Base-by-base conservation (phyloP, 108 stramenopile species). In the Craspedostauros australis region DNA sequence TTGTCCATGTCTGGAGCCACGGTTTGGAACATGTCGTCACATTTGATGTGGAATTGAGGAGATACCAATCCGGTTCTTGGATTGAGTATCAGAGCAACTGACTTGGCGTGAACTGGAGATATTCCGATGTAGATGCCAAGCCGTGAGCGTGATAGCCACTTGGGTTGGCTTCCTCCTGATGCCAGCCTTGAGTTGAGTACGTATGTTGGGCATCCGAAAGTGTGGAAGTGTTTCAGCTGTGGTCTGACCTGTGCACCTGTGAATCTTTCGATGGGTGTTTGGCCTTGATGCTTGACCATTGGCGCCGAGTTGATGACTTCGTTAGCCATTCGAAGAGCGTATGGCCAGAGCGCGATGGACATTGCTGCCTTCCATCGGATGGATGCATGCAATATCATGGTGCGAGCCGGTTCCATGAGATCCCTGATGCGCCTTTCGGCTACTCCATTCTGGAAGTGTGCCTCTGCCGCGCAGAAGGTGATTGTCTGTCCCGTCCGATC, bases 381-480 rank as follows among this genome's bases (percentile, higher is more conserved):
- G 22, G 39, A 63, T 8, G 64, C 64, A 62, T 62, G 69, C 0
- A 67, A 26, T 2, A 76, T 24, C 24, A 57, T 39, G 2, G 65
- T 64, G 37, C 69, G 18, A 8, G 69, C 65, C 9, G 39, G 26
- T 6, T 70, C 53, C 2, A 54, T 60, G 5, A 76, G 60, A 25
- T 67, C 64, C 36, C 60, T 46, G 37, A 66, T 76, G 5, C 49
- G 43, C 20, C 34, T 39, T 44, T 79, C 73, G 1, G 66, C 66
- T 24, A 72, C 52, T 1, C 78, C 78, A 23, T 72, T 79, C 38
- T 74, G 73, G 21, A 45, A 53, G 42, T 79, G 78, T 39, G 64
- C 70, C n/a, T 50, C 50, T 14, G 75, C 78, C 16, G 65, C 73
- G 26, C 54, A 57, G 39, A 64, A 63, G 2, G 44, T 32, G 16